Percentiles rank a stretch among this genome's conserved stretches.
phyloP scores from a whole-genome alignment of 163 green algal species.

The Prototheca cutis region DNA sequence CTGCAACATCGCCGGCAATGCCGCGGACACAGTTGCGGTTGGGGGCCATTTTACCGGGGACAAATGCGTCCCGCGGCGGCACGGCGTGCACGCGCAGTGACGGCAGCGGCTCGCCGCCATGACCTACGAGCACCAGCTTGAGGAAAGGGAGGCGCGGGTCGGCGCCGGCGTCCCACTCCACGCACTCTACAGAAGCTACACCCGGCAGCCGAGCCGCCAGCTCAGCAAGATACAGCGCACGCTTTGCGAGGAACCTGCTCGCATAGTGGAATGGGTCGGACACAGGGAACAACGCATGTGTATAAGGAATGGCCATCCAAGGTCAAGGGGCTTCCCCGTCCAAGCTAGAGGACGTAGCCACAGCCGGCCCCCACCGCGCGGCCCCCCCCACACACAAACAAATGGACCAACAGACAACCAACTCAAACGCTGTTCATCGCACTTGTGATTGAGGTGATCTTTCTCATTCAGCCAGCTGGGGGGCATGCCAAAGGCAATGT shows the following conservation, averaged over 20 bases:
- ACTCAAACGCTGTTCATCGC: too few species aligned
- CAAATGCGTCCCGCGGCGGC: constrained; percentile 25
- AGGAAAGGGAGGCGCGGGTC: constrained; percentile 25
- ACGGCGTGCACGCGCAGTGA: constrained; percentile 43
- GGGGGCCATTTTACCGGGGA: constrained; percentile 39
- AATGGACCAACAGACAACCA: neutral
- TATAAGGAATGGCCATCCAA: neutral
- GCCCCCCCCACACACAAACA: too few species aligned
- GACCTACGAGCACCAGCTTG: constrained; percentile 7
- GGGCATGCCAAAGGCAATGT: constrained; percentile 54
- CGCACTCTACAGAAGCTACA: constrained; percentile 5
- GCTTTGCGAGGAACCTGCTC: constrained; percentile 55
- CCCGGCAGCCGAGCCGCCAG: constrained; percentile 29
- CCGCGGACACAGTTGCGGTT: constrained; percentile 53
- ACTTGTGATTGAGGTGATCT: constrained; percentile 54
- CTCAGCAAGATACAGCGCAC: constrained; percentile 44
- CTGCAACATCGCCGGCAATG: too few species aligned
- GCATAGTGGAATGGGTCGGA: too few species aligned
- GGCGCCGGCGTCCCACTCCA: constrained; percentile 19
- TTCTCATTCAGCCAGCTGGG: constrained; percentile 49
- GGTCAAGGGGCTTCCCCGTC: too few species aligned
- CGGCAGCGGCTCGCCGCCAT: constrained; percentile 5
- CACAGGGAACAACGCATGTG: too few species aligned
- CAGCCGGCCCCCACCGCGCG: too few species aligned
- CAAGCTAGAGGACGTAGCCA: too few species aligned